Percentiles rank a stretch among this genome's conserved stretches.
These are phyloP conservation scores for Erodium texanum DNA, from an alignment of 441 rosid genomes.

Conservation along the genomic window DNA sequence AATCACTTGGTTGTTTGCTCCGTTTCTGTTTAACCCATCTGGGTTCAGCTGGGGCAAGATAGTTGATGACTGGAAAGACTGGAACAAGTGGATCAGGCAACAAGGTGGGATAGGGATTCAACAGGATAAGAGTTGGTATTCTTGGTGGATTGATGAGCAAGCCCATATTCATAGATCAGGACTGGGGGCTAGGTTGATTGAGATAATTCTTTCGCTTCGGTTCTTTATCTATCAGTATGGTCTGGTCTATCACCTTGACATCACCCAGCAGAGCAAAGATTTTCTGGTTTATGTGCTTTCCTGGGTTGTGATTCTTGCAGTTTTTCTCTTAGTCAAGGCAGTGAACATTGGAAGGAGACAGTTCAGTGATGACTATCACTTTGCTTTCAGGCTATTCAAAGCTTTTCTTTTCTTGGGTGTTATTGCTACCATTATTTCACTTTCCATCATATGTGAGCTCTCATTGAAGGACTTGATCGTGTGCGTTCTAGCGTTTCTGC, in stretches of 20 bases:
- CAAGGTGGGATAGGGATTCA: conserved; percentile 98
- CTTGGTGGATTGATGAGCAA: conserved; percentile 99
- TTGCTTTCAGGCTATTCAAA: conserved; percentile 69
- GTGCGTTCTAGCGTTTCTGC: conserved; percentile 83
- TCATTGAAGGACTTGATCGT: conserved; percentile 68
- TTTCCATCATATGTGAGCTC: conserved; percentile 60
- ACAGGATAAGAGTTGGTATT: conserved; percentile 95
- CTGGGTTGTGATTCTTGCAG: conserved; percentile 79
- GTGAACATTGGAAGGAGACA: conserved; percentile 80
- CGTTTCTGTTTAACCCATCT: conserved; percentile 87
- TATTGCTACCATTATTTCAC: conserved; percentile 50
- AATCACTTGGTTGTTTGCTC: conserved; percentile 89
- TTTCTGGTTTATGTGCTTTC: conserved; percentile 84
- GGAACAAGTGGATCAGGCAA: conserved; percentile 96
- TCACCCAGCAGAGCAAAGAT: conserved; percentile 70
- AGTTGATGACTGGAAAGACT: conserved; percentile 96
- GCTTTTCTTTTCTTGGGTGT: conserved; percentile 75
- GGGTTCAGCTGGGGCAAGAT: conserved; percentile 82
- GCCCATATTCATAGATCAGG: conserved; percentile 71
- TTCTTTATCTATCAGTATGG: conserved; percentile 97
- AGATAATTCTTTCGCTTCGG: conserved; percentile 69
- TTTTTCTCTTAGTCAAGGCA: conserved; percentile 76
- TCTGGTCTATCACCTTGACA: conserved; percentile 95
- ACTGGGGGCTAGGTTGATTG: conserved; percentile 60
- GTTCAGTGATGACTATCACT: conserved; percentile 66